Evolutionary conservation across 331 rosid genomes (phyloP).

Genomic region (Quercus tomentella): DNA sequence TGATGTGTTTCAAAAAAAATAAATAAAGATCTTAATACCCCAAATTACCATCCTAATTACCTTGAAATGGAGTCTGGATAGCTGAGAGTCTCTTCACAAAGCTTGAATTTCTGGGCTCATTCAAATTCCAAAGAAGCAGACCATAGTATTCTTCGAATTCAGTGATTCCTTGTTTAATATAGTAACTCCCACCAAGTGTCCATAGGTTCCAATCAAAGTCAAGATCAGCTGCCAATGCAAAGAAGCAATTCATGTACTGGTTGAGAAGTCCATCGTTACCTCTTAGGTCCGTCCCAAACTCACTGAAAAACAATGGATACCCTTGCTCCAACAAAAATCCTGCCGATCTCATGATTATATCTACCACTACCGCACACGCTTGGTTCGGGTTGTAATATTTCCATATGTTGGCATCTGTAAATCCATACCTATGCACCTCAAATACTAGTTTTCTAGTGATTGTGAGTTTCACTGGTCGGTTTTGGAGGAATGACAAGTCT

Average conservation of each 20-base stretch:
- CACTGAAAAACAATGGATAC: slow-evolving; percentile 73
- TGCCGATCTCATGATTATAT: slow-evolving; percentile 43
- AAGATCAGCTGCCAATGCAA: slow-evolving; percentile 60
- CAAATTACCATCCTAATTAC: slow-evolving; percentile 20
- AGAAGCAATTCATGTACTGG: slow-evolving; percentile 65
- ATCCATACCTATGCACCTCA: slow-evolving; percentile 78
- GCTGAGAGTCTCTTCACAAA: slow-evolving; percentile 48
- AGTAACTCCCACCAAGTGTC: slow-evolving; percentile 84
- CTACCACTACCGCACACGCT: slow-evolving; percentile 59
- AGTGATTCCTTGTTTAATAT: slow-evolving; percentile 59
- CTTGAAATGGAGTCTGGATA: slow-evolving; percentile 77
- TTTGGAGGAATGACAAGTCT: slow-evolving; percentile 56
- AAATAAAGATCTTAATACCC: too few relatives aligned
- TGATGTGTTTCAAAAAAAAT: not conserved
- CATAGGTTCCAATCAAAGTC: slow-evolving; percentile 85
- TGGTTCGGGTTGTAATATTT: slow-evolving; percentile 59
- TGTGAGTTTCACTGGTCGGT: slow-evolving; percentile 43
- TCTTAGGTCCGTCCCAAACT: slow-evolving; percentile 71
- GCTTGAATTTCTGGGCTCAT: slow-evolving; percentile 39
- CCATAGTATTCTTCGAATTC: slow-evolving; percentile 84
- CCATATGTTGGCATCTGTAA: slow-evolving; percentile 74
- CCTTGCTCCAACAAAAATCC: slow-evolving; percentile 63
- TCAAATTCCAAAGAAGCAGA: slow-evolving; percentile 55
- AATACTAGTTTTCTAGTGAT: slow-evolving; percentile 58
- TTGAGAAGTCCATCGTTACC: slow-evolving; percentile 68